A percentile compares a stretch with the other conserved stretches of the same genome.
Conservation (phyloP, 1,139 yeast genomes). For the Wickerhamomyces sp. region DNA sequence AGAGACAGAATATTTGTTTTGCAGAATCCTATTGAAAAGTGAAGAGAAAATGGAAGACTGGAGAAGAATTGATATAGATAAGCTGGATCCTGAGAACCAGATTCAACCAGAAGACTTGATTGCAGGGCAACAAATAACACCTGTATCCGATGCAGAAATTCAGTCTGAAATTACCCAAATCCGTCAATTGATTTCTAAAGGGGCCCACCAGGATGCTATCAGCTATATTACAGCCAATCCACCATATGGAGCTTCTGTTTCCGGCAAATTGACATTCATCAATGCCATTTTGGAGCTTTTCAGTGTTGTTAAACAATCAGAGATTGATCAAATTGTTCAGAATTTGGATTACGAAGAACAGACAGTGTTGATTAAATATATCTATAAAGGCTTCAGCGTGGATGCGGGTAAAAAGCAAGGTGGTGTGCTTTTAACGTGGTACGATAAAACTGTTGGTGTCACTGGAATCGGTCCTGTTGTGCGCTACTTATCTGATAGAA, state of each 20-base stretch:
- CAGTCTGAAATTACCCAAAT: slow-evolving; percentile 52
- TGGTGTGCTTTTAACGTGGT: slow-evolving; percentile 84
- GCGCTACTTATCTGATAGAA: slow-evolving; percentile 80
- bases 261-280: slow-evolving; percentile 37
- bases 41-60: slow-evolving; percentile 32
- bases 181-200: slow-evolving; percentile 63
- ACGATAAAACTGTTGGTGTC: slow-evolving; percentile 78
- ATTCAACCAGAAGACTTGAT: slow-evolving; percentile 59
- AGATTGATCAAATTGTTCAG: slow-evolving; percentile 58
- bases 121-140: slow-evolving; percentile 35
- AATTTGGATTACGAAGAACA: slow-evolving; percentile 60
- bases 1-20: no score
- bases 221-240: slow-evolving; percentile 61
- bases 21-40: no score
- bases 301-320: slow-evolving; percentile 69
- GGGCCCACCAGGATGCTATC: slow-evolving; percentile 67
- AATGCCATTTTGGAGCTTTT: slow-evolving; percentile 71
- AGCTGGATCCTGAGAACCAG: slow-evolving; percentile 72
- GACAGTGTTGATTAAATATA: slow-evolving; percentile 75
- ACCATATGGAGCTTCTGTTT: slow-evolving; percentile 74
- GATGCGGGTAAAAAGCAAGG: slow-evolving; percentile 82
- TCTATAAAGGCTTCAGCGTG: slow-evolving; percentile 81
- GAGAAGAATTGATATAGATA: slow-evolving; percentile 90
- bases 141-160: slow-evolving; percentile 48
- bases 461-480: slow-evolving; percentile 90